These are phyloP conservation scores for Teunomyces kruisii DNA, from an alignment of 805 yeast genomes.

Conservation along the genomic window DNA sequence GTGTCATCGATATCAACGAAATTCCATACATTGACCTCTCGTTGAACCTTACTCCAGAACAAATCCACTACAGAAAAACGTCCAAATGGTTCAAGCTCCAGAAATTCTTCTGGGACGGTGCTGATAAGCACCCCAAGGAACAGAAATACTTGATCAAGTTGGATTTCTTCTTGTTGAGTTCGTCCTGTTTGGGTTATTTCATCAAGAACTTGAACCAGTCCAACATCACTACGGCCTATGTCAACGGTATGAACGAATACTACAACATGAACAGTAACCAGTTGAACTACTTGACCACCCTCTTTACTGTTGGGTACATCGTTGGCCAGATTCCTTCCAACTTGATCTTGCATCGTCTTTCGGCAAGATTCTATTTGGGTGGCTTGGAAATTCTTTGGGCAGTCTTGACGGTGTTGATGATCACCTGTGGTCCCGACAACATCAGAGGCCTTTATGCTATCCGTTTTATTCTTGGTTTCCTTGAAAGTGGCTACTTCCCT, in stretches of 20 bases:
- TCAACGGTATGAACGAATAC: slow-evolving; percentile 48
- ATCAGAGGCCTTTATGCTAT: slow-evolving; percentile 28
- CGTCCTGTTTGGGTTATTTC: slow-evolving; percentile 52
- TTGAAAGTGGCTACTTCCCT: slow-evolving; percentile 55
- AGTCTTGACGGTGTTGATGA: slow-evolving; percentile 37
- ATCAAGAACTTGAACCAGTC: slow-evolving; percentile 43
- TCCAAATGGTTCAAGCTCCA: slow-evolving; percentile 22
- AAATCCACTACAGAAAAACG: slow-evolving; percentile 17
- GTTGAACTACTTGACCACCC: slow-evolving; percentile 43
- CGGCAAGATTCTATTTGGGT: slow-evolving; percentile 46
- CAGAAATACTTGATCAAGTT: slow-evolving; percentile 32
- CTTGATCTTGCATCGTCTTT: slow-evolving; percentile 37
- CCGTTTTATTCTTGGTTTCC: slow-evolving; percentile 43
- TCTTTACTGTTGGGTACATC: slow-evolving; percentile 53
- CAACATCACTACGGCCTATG: slow-evolving; percentile 46
- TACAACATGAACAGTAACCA: slow-evolving; percentile 42
- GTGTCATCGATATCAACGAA: neutral
- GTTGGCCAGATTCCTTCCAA: slow-evolving; percentile 52
- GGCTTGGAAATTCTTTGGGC: slow-evolving; percentile 47
- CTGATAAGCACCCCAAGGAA: slow-evolving; percentile 37
- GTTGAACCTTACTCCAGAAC: slow-evolving; percentile 17
- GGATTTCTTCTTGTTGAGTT: slow-evolving; percentile 30
- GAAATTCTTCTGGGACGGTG: slow-evolving; percentile 36
- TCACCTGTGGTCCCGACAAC: slow-evolving; percentile 20
- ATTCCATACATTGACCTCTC: slow-evolving; percentile 23